These are phyloP conservation scores for Primulina eburnea DNA, from an alignment of 257 asterid species.

Conservation along the genomic window DNA sequence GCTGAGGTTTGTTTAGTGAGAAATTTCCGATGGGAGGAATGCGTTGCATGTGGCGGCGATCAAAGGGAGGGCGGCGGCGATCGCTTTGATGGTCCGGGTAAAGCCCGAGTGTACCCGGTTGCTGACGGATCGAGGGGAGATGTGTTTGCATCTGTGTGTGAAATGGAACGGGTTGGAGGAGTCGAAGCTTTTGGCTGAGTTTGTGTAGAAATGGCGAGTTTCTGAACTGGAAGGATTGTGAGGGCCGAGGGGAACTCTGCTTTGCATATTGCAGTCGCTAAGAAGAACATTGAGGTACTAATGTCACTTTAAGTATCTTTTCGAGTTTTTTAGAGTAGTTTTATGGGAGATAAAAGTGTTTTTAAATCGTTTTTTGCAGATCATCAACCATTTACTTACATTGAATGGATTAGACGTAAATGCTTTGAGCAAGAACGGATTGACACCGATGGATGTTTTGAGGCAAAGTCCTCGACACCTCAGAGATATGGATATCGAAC, in stretches of 20 bases:
- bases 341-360: not conserved
- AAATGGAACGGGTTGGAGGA: conserved; percentile 37
- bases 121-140: conserved; percentile 39
- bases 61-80: conserved; percentile 36
- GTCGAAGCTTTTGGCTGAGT: conserved; percentile 30
- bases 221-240: conserved; percentile 36
- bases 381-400: conserved; percentile 31
- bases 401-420: conserved; percentile 35
- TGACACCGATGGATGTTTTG: conserved; percentile 38
- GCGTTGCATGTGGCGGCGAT: conserved; percentile 39
- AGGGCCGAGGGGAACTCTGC: conserved; percentile 40
- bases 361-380: conserved; percentile 26
- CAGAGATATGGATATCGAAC: conserved; percentile 44
- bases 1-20: conserved; percentile 24
- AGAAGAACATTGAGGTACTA: conserved; percentile 35
- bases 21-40: conserved; percentile 41
- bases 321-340: not conserved
- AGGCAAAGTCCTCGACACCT: conserved; percentile 40
- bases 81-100: conserved; percentile 35
- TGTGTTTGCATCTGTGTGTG: conserved; percentile 35
- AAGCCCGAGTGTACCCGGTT: conserved; percentile 20
- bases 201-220: conserved; percentile 21
- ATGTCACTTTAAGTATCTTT: not conserved
- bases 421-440: conserved; percentile 28
- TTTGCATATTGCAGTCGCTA: conserved; percentile 41